Evolutionary conservation across 768 basidiomycete genomes (phyloP), one percentile per base, ranked within the genome.

Genomic region (Panus rudis): DNA sequence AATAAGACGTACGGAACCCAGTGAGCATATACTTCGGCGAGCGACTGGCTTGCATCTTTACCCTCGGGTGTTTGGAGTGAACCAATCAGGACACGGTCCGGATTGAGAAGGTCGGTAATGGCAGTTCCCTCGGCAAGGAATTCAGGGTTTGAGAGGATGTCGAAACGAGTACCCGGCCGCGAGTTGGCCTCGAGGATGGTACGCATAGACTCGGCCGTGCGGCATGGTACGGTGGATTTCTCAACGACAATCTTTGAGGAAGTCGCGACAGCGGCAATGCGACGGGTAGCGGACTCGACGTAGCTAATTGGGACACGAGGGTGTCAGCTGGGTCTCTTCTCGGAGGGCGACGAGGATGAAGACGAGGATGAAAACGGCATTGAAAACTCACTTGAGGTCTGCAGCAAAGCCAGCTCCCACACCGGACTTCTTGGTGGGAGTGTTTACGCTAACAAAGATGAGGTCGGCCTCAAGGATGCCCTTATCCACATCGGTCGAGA

Each of bases 141-240:
- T 63, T 99, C 96, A 45, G 96, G 96, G 72, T 99, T 99, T 58
- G 96, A 98, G 52, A 99, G 84, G 61, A 99, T 98, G 60, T 98
- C 92, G 59, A 99, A 99, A 47, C 79, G 80, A 66, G 84, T 84
- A 54, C 83, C 82, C 45, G 86, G 81, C 60, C 82, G 90, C 28
- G 94, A 94, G 74, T 99, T 99, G 53, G 94, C 92, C 66, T 98
- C 93, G 42, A 99, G 82, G 65, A 99, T 97, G 42, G 90, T 96
- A 56, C 94, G 90, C 96, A 99, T 99, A 16, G 93, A 94, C 67
- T 96, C 90, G 47, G 96, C 96, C 6, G 96, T 99, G 51, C 96
- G 84, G 70, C 92, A 97, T 28, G 96, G 96, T 7, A 99, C 96
- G 4, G 96, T 99, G 13, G 94, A 98, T 66, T 99, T 99, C 62